phyloP scores from a whole-genome alignment of 305 asterid genomes.

The Fraxinus albicans region DNA sequence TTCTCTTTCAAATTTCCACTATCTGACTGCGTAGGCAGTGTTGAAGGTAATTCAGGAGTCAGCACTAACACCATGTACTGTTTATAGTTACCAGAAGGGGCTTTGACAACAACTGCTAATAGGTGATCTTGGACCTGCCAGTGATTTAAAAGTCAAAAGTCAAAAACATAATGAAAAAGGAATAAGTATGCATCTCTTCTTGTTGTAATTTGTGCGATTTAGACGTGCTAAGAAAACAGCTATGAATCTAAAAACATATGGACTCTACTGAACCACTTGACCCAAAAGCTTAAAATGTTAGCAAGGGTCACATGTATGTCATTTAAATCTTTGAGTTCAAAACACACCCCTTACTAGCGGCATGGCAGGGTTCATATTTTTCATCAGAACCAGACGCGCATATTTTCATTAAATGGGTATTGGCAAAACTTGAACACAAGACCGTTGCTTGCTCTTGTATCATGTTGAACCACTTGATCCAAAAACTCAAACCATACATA shows the following conservation, averaged over 20 bases:
- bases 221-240: constrained; percentile 22
- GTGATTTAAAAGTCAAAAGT: constrained; percentile 6
- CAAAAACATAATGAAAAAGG: neutral
- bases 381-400: neutral
- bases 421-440: neutral
- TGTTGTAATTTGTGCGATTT: constrained; percentile 16
- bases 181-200: constrained; percentile 14
- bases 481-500: neutral
- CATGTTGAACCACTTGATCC: neutral
- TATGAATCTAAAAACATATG: constrained; percentile 8
- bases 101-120: constrained; percentile 84
- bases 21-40: constrained; percentile 42
- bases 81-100: constrained; percentile 65
- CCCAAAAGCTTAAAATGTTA: neutral
- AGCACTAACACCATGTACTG: constrained; percentile 80
- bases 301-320: neutral
- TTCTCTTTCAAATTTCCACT: constrained; percentile 35
- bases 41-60: constrained; percentile 72
- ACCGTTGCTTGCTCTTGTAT: neutral
- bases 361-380: neutral
- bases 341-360: neutral
- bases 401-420: neutral
- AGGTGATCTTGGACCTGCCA: constrained; percentile 91
- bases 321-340: neutral
- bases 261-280: neutral